Evolutionary conservation across 306 rosid species (phyloP).

Genomic region (Quercus parvula): DNA sequence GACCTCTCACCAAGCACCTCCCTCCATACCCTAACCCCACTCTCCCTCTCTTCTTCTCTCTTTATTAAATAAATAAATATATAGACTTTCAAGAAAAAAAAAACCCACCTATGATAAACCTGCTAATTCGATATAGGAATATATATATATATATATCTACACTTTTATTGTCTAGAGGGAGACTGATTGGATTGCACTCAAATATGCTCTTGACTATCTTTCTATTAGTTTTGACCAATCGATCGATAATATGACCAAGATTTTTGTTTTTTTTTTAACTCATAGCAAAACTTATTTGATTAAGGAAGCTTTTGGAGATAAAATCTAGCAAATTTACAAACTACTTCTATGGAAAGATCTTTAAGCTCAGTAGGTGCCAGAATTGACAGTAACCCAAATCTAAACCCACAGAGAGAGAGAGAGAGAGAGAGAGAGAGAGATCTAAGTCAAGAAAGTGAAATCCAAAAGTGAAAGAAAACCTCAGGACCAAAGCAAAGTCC

Average conservation of each 20-base stretch:
- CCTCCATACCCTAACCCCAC: not conserved
- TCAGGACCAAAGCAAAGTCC: slow-evolving; percentile 1
- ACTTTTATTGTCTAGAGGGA: slow-evolving; percentile 25
- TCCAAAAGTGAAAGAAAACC: not conserved
- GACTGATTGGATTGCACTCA: slow-evolving; percentile 61
- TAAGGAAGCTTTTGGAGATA: slow-evolving; percentile 9
- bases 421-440: too few relatives aligned
- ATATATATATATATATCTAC: slow-evolving; percentile 7
- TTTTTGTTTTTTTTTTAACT: slow-evolving; percentile 26
- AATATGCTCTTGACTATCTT: slow-evolving; percentile 60
- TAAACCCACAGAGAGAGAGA: not conserved
- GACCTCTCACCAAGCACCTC: slow-evolving; percentile 68
- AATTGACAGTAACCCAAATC: slow-evolving; percentile 9
- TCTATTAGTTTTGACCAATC: slow-evolving; percentile 48
- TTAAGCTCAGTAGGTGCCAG: slow-evolving; percentile 10
- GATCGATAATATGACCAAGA: slow-evolving; percentile 18
- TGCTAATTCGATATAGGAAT: slow-evolving; percentile 24
- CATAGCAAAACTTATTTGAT: slow-evolving; percentile 30
- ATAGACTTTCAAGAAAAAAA: slow-evolving; percentile 19
- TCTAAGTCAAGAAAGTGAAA: not conserved
- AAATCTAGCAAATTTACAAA: not conserved
- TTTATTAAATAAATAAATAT: not conserved
- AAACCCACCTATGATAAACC: slow-evolving; percentile 21
- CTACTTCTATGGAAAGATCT: slow-evolving; percentile 6
- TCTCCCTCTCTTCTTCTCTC: not conserved